Conservation (phyloP, 2,329 filamentous ascomycete genomes). For the Phialophora tarda region DNA sequence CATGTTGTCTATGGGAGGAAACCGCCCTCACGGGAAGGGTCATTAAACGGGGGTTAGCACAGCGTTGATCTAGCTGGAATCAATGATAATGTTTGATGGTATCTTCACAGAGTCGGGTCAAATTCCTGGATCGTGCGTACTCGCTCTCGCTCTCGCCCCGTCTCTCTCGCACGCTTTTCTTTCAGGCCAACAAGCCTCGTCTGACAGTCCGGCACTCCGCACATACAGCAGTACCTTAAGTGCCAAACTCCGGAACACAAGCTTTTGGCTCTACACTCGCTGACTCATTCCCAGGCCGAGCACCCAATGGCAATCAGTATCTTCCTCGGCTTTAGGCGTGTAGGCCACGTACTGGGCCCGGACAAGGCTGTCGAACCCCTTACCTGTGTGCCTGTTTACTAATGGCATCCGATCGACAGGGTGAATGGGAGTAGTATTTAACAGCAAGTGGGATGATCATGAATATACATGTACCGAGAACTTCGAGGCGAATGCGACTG, state of each 20-base stretch:
- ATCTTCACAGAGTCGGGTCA: no score
- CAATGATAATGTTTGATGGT: no score
- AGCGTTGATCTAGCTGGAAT: no score
- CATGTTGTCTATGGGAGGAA: constrained; percentile 31
- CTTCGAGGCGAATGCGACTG: no score
- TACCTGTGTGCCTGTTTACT: no score
- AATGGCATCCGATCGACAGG: no score
- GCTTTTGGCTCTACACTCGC: not conserved
- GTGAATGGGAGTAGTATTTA: no score
- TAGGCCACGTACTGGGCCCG: not conserved
- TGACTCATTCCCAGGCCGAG: not conserved
- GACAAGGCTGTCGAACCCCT: no score
- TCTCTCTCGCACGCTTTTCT: not conserved
- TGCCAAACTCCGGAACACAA: not conserved
- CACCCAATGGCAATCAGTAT: not conserved
- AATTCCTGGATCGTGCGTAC: no score
- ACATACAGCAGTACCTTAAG: not conserved
- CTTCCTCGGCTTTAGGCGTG: not conserved
- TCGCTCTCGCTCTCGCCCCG: no score
- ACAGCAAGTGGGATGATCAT: no score
- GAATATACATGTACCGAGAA: no score
- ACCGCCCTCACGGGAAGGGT: not conserved
- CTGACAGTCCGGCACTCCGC: not conserved
- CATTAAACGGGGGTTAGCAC: not conserved
- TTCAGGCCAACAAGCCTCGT: not conserved